Percentiles rank a stretch among this genome's conserved stretches.
Conservation (phyloP, 306 rosid genomes). For the Begonia fuchsioides region DNA sequence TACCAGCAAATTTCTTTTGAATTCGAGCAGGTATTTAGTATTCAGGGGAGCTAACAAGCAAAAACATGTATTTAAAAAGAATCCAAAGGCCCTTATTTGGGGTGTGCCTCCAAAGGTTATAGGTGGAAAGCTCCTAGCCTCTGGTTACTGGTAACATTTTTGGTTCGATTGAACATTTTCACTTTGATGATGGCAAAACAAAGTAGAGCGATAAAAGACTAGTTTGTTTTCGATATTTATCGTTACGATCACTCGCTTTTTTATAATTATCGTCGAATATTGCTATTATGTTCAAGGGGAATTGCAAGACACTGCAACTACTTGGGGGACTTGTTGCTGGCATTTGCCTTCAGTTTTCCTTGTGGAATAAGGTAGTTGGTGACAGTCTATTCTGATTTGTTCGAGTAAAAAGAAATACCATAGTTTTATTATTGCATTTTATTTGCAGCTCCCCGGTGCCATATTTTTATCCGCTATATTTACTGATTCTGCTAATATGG, state of each 20-base stretch:
- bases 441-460: slow-evolving; percentile 90
- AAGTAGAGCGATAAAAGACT: not conserved
- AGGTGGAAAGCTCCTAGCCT: slow-evolving; percentile 90
- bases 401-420: slow-evolving; percentile 1
- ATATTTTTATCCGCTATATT: slow-evolving; percentile 84
- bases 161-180: not conserved
- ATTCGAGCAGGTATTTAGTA: slow-evolving; percentile 53
- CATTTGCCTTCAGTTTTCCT: slow-evolving; percentile 86
- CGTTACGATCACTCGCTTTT: not conserved
- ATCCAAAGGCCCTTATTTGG: slow-evolving; percentile 81
- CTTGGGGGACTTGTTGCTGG: slow-evolving; percentile 89
- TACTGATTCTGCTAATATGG: slow-evolving; percentile 80
- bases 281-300: slow-evolving; percentile 47
- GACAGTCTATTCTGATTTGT: not conserved
- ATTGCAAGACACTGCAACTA: slow-evolving; percentile 87
- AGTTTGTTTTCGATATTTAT: not conserved
- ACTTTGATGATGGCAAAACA: too few relatives aligned
- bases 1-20: slow-evolving; percentile 1
- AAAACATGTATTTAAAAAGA: slow-evolving; percentile 78
- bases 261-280: not conserved
- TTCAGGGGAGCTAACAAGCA: slow-evolving; percentile 99
- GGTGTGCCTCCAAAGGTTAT: slow-evolving; percentile 73
- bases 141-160: slow-evolving; percentile 85
- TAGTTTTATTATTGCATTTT: too few relatives aligned
- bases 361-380: slow-evolving; percentile 74